Conservation (phyloP, 75 land plant species). For the Azolla pinnata region DNA sequence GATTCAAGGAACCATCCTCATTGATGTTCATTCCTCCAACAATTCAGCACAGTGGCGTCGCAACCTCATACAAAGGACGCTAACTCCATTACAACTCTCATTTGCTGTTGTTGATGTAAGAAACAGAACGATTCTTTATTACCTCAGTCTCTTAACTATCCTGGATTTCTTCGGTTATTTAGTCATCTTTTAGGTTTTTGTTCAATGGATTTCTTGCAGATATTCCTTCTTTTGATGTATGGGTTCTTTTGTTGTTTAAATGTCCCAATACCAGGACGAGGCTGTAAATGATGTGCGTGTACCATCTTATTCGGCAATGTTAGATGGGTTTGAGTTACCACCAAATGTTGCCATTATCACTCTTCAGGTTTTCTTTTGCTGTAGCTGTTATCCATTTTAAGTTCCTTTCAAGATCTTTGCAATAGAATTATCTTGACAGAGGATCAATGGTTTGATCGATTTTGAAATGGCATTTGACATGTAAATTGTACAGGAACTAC, state of each 20-base stretch:
- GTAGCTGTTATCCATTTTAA: slow-evolving; percentile 2
- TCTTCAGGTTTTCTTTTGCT: slow-evolving; percentile 29
- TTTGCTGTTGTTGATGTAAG: slow-evolving; percentile 25
- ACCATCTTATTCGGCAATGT: slow-evolving; percentile 20
- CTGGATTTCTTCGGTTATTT: no score
- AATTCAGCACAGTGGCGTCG: slow-evolving; percentile 37
- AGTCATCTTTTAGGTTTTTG: no score
- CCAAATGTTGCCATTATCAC: slow-evolving; percentile 43
- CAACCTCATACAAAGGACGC: slow-evolving; percentile 24
- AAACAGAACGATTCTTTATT: neutral
- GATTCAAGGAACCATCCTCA: slow-evolving; percentile 28
- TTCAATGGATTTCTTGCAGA: no score
- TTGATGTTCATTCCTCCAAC: slow-evolving; percentile 12
- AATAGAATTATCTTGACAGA: neutral
- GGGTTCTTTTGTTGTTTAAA: no score
- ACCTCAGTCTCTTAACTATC: no score
- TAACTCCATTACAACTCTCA: slow-evolving; percentile 28
- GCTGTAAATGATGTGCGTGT: slow-evolving; percentile 8
- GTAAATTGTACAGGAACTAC: slow-evolving; percentile 14
- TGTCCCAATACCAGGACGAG: no score
- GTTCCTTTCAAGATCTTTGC: no score
- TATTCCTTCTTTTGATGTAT: no score
- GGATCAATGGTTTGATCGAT: neutral
- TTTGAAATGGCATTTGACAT: neutral
- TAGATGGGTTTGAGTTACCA: slow-evolving; percentile 34